Evolutionary conservation across 2,329 filamentous ascomycete species (phyloP).

Genomic region (Apiospora sp.): DNA sequence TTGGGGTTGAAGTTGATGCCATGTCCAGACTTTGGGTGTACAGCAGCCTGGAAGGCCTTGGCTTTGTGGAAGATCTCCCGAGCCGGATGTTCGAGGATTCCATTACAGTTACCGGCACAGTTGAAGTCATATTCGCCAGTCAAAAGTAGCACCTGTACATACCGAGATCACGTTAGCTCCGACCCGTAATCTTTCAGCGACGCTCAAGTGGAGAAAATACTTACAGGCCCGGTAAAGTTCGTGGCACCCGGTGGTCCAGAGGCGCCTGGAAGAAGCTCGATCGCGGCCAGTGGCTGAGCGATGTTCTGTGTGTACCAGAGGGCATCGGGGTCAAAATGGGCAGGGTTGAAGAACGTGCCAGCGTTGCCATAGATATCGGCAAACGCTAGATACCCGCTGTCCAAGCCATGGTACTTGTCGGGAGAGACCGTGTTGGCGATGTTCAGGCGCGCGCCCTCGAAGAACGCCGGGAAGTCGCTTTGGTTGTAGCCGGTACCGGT

Average conservation of each 20-base stretch:
- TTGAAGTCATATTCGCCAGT: conserved; percentile 44
- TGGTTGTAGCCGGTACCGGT: conserved; percentile 46
- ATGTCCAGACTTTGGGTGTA: neutral
- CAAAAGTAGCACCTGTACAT: neutral
- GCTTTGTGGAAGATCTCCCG: neutral
- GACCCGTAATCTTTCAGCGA: too few species aligned
- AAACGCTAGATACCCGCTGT: neutral
- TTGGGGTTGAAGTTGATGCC: conserved; percentile 10
- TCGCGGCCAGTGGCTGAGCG: conserved; percentile 42
- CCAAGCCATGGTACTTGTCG: neutral
- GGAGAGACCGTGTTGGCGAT: neutral
- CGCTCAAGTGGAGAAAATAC: too few species aligned
- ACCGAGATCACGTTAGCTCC: neutral
- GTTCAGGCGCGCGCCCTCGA: neutral
- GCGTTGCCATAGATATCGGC: conserved; percentile 20
- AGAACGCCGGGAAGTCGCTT: conserved; percentile 21
- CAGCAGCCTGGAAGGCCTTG: neutral
- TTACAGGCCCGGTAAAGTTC: neutral
- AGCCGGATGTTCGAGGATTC: conserved; percentile 13
- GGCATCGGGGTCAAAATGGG: conserved; percentile 39
- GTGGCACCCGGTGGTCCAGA: neutral
- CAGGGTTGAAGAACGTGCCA: conserved; percentile 38
- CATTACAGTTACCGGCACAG: conserved; percentile 48
- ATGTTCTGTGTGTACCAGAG: conserved; percentile 41
- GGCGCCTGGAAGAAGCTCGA: neutral